A percentile compares a stretch with the other conserved stretches of the same genome.
Conservation (phyloP, 2,329 filamentous ascomycete genomes). For the Alternaria novae-zelandiae region DNA sequence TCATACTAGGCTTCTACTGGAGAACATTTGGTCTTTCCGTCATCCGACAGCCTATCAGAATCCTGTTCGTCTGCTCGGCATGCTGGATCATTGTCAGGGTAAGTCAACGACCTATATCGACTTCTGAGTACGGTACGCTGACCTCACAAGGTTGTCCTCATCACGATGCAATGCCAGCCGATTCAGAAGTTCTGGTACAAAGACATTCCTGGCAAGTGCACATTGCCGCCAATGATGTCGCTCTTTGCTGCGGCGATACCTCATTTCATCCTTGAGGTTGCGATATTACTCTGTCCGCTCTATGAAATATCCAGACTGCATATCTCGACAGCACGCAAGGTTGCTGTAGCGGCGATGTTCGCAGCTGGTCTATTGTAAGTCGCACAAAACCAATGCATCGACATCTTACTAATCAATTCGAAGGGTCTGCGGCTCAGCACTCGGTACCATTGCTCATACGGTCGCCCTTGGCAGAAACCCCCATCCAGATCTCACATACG, state of each 20-base stretch:
- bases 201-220: conserved; percentile 18
- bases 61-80: conserved; percentile 16
- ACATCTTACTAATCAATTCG: not conserved
- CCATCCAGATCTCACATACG: conserved; percentile 26
- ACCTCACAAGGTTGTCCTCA: conserved; percentile 17
- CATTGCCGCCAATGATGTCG: conserved; percentile 26
- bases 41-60: conserved; percentile 27
- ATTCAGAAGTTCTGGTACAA: conserved; percentile 29
- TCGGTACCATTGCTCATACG: conserved; percentile 27
- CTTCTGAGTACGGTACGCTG: not conserved
- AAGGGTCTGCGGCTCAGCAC: conserved; percentile 26
- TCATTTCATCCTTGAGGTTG: conserved; percentile 31
- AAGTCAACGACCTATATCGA: not conserved
- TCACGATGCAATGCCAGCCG: conserved; percentile 25
- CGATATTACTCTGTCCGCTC: conserved; percentile 27
- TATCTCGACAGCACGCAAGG: conserved; percentile 18
- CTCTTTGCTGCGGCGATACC: conserved; percentile 24
- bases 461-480: conserved; percentile 16
- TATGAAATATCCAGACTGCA: conserved; percentile 27
- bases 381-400: not conserved
- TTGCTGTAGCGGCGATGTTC: conserved; percentile 30
- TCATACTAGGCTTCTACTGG: conserved; percentile 33
- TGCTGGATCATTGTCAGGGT: conserved; percentile 27
- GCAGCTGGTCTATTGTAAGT: conserved; percentile 19
- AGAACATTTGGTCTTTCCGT: conserved; percentile 24